Evolutionary conservation across 1,284 basidiomycete genomes (phyloP).

Genomic region (Malassezia sp.): DNA sequence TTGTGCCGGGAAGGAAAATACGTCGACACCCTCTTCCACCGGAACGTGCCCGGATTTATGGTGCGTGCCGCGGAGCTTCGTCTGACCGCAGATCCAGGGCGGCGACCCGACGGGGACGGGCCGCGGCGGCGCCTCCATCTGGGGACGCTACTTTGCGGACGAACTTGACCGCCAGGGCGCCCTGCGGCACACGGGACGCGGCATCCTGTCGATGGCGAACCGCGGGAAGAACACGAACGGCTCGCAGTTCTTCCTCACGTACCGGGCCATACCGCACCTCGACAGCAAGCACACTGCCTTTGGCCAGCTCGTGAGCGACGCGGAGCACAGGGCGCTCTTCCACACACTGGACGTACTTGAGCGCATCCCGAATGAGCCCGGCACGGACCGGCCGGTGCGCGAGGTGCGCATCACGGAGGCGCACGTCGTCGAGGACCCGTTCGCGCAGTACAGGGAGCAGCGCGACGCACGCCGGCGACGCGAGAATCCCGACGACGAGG

Average conservation of each 20-base stretch:
- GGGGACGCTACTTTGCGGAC: slow-evolving; percentile 89
- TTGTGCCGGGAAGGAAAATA: slow-evolving; percentile 62
- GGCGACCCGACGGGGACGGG: slow-evolving; percentile 95
- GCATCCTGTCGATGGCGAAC: slow-evolving; percentile 43
- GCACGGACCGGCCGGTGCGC: slow-evolving; percentile 73
- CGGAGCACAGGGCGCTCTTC: slow-evolving; percentile 51
- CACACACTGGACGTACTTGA: slow-evolving; percentile 69
- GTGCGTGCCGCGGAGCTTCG: no score
- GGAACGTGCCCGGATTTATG: slow-evolving; percentile 95
- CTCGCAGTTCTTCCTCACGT: slow-evolving; percentile 39
- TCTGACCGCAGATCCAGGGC: no score
- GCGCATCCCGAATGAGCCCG: slow-evolving; percentile 64
- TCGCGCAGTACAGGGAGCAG: slow-evolving; percentile 26
- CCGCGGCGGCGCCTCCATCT: slow-evolving; percentile 79
- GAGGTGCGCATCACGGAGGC: slow-evolving; percentile 55
- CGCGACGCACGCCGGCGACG: slow-evolving; percentile 17
- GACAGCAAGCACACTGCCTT: slow-evolving; percentile 83
- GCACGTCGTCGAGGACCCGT: slow-evolving; percentile 34
- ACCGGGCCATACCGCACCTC: slow-evolving; percentile 56
- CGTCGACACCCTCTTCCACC: slow-evolving; percentile 73
- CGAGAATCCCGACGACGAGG: slow-evolving; percentile 24
- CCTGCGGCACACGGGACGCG: slow-evolving; percentile 28
- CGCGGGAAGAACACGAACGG: slow-evolving; percentile 36
- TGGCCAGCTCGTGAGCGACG: slow-evolving; percentile 79
- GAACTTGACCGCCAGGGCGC: slow-evolving; percentile 57